Base-by-base conservation (phyloP, 192 early-diverging fungal genomes). In the Rhizophlyctis rosea region DNA sequence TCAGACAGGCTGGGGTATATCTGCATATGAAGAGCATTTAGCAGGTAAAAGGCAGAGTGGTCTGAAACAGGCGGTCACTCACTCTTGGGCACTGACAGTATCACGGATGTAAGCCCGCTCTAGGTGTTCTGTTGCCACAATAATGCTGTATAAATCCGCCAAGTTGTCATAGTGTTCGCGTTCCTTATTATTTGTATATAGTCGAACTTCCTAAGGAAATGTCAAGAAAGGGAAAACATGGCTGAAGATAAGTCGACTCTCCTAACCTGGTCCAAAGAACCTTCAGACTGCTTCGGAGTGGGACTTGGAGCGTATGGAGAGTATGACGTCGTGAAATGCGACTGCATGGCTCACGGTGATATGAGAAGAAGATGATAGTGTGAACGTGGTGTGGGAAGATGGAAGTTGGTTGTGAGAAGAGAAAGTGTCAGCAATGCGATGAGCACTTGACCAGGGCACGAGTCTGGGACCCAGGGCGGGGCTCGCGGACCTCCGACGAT, bases 41-140 rank as follows among this genome's bases (percentile, higher is more conserved):
- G n/a, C 29, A 27, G 16, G 18, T 24, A n/a, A 33, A 52, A 36
- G 28, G 50, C 48, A 14, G 14, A 28, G 23, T 23, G 16, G 23
- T 1, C 24, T 7, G n/a, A 30, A 25, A 50, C 11, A 14, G 7
- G 3, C 7, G 1, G 49, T 11, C 16, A 63, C 65, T 60, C 73
- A 97, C 78, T 97, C 94, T 62, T 80, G 73, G 21, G 90, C 84
- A 0, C 88, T 79, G 18, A 95, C 83, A 7, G 88, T 86, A 74
- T 94, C 93, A 27, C 90, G 79, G 33, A 96, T 91, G 67, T 95
- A 98, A 1, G 93, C 91, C 56, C 90, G 84, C 64, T 98, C 96
- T 18, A 98, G 72, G 53, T 93, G 89, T 64, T 98, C 95, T 44
- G 92, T 87, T 16, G 89, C 84, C 27, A 96, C 81, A 14, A 98